These are phyloP conservation scores for Hypoxylon lienhwacheense DNA, from an alignment of 495 filamentous ascomycete genomes.

Conservation along the genomic window DNA sequence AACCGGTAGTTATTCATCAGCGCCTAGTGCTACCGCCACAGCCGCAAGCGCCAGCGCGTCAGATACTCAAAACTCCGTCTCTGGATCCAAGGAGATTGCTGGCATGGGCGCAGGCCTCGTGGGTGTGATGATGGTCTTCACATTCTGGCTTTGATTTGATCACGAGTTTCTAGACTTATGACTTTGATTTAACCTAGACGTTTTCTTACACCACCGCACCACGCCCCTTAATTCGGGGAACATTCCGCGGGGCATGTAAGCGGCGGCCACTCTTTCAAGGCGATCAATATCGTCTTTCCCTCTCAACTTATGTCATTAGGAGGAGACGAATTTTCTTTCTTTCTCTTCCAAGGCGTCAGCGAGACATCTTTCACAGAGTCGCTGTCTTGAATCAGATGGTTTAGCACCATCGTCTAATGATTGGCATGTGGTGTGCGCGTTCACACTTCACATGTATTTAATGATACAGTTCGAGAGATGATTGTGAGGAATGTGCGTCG, in stretches of 20 bases:
- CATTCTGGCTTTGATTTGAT: slow-evolving; percentile 50
- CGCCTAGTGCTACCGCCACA: slow-evolving; percentile 33
- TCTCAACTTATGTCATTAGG: slow-evolving; percentile 4
- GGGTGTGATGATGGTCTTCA: slow-evolving; percentile 57
- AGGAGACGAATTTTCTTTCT: neutral
- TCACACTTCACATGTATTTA: slow-evolving; percentile 19
- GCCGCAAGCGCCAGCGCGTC: slow-evolving; percentile 24
- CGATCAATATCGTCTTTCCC: too few species aligned
- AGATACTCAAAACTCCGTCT: slow-evolving; percentile 41
- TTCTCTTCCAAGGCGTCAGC: slow-evolving; percentile 9
- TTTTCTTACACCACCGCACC: neutral
- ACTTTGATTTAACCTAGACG: slow-evolving; percentile 9
- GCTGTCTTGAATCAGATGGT: slow-evolving; percentile 21
- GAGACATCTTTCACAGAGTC: slow-evolving; percentile 30
- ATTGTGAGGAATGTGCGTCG: slow-evolving; percentile 12
- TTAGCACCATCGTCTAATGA: slow-evolving; percentile 13
- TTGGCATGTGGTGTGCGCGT: slow-evolving; percentile 7
- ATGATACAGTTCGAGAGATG: slow-evolving; percentile 17
- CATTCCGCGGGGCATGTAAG: too few species aligned
- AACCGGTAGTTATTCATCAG: slow-evolving; percentile 36
- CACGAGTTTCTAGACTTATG: neutral
- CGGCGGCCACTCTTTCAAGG: too few species aligned
- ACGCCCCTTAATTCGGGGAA: slow-evolving; percentile 2
- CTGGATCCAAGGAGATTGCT: slow-evolving; percentile 53
- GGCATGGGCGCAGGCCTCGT: slow-evolving; percentile 57